Evolutionary conservation across 768 basidiomycete species (phyloP).

Genomic region (Xanthoconium stramineum): DNA sequence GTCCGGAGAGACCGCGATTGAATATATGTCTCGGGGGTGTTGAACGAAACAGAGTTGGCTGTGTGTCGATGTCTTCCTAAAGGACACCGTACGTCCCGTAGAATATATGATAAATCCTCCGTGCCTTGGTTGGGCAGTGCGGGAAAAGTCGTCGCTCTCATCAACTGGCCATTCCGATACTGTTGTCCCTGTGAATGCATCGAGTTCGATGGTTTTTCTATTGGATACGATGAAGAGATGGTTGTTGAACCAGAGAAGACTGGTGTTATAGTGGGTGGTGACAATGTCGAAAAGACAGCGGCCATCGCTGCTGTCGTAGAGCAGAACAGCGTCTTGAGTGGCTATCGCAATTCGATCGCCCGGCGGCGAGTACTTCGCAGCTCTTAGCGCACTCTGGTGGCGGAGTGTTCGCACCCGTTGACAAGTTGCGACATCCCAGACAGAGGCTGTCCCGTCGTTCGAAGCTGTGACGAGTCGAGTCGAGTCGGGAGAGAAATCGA

Average conservation of each 20-base stretch:
- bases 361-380: not conserved
- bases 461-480: not conserved
- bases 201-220: not conserved
- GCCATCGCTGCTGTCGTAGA: not conserved
- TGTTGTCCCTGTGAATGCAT: not conserved
- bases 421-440: not conserved
- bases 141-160: not conserved
- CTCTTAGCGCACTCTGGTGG: not conserved
- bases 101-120: not conserved
- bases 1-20: not conserved
- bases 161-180: not conserved
- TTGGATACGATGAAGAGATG: not conserved
- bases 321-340: not conserved
- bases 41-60: not conserved
- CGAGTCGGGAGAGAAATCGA: constrained; percentile 7
- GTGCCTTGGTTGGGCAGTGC: not conserved
- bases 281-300: not conserved
- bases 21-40: not conserved
- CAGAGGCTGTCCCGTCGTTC: not conserved
- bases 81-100: not conserved
- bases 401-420: not conserved
- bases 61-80: not conserved
- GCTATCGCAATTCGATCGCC: not conserved
- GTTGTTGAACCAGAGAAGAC: not conserved
- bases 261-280: not conserved